A percentile compares a stretch with the other conserved stretches of the same genome.
phyloP scores from a whole-genome alignment of 1,139 yeast species.

The Blastobotrys illinoisensis region DNA sequence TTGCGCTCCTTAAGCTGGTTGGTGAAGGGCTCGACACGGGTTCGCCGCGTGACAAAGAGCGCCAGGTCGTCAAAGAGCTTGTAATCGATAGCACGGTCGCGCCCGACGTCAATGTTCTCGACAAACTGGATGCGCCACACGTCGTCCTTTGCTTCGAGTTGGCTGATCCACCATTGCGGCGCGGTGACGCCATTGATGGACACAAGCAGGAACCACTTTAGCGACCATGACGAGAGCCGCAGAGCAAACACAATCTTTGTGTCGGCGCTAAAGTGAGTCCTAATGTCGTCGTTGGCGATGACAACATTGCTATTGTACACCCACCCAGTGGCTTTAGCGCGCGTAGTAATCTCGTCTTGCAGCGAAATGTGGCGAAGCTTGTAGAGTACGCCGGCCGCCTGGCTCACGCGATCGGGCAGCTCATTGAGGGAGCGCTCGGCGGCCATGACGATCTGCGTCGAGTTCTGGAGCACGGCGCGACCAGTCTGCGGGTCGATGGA shows the following conservation, averaged over 20 bases:
- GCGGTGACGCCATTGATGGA: slow-evolving; percentile 22
- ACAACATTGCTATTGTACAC: slow-evolving; percentile 23
- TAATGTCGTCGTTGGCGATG: slow-evolving; percentile 24
- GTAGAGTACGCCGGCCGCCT: slow-evolving; percentile 24
- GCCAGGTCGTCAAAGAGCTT: slow-evolving; percentile 25
- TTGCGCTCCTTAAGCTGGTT: slow-evolving; percentile 22
- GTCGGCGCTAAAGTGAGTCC: slow-evolving; percentile 20
- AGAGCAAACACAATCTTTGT: slow-evolving; percentile 28
- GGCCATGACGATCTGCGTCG: slow-evolving; percentile 26
- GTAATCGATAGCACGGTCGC: slow-evolving; percentile 21
- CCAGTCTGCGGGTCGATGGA: slow-evolving; percentile 33
- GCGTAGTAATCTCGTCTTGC: slow-evolving; percentile 30
- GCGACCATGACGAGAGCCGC: slow-evolving; percentile 31
- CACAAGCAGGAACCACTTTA: slow-evolving; percentile 34
- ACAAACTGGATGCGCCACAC: slow-evolving; percentile 26
- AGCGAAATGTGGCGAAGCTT: slow-evolving; percentile 29
- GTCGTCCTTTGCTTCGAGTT: slow-evolving; percentile 27
- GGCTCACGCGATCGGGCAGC: slow-evolving; percentile 21
- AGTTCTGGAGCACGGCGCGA: slow-evolving; percentile 28
- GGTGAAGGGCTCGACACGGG: slow-evolving; percentile 25
- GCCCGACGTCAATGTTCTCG: slow-evolving; percentile 23
- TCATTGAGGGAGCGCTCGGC: slow-evolving; percentile 32
- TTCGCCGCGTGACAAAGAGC: slow-evolving; percentile 24
- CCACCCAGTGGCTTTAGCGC: slow-evolving; percentile 35
- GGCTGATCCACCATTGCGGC: slow-evolving; percentile 31